Evolutionary conservation across 768 basidiomycete genomes (phyloP).

Genomic region (Strobilomyces confusus): DNA sequence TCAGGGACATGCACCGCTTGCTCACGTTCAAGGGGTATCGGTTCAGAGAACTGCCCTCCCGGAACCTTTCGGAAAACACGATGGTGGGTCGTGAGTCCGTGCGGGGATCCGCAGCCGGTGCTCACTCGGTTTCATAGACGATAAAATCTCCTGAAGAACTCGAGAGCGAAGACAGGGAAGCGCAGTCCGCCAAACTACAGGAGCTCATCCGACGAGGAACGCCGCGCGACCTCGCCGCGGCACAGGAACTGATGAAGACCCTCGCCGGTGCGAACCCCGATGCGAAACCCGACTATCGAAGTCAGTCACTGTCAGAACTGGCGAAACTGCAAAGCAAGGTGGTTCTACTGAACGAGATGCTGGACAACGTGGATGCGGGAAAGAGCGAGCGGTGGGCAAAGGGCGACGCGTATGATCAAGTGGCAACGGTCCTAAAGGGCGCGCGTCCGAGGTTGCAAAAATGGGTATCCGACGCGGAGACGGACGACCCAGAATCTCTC

Average conservation of each 20-base stretch:
- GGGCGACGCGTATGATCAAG: constrained; percentile 97
- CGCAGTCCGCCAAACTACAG: constrained; percentile 97
- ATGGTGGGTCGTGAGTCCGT: constrained; percentile 16
- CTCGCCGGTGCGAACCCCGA: constrained; percentile 95
- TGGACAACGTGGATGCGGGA: constrained; percentile 79
- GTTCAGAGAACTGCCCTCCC: constrained; percentile 51
- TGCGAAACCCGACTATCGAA: constrained; percentile 88
- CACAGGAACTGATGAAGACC: constrained; percentile 96
- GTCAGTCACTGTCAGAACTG: constrained; percentile 84
- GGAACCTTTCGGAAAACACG: constrained; percentile 13
- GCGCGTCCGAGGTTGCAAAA: constrained; percentile 95
- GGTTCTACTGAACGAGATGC: constrained; percentile 92
- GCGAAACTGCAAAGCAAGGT: constrained; percentile 95
- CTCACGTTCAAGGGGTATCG: constrained; percentile 91
- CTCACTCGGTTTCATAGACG: constrained; percentile 46
- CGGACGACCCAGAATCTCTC: constrained; percentile 85
- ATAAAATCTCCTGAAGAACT: constrained; percentile 95
- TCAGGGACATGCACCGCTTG: constrained; percentile 95
- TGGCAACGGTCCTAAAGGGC: constrained; percentile 71
- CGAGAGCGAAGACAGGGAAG: constrained; percentile 91
- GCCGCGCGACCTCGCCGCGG: constrained; percentile 89
- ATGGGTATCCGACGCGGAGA: constrained; percentile 93
- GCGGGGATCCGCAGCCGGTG: not conserved
- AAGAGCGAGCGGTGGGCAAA: constrained; percentile 75
- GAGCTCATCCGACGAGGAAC: constrained; percentile 95